Evolutionary conservation across 2,329 filamentous ascomycete species (phyloP).

Genomic region (Colletotrichum sp.): DNA sequence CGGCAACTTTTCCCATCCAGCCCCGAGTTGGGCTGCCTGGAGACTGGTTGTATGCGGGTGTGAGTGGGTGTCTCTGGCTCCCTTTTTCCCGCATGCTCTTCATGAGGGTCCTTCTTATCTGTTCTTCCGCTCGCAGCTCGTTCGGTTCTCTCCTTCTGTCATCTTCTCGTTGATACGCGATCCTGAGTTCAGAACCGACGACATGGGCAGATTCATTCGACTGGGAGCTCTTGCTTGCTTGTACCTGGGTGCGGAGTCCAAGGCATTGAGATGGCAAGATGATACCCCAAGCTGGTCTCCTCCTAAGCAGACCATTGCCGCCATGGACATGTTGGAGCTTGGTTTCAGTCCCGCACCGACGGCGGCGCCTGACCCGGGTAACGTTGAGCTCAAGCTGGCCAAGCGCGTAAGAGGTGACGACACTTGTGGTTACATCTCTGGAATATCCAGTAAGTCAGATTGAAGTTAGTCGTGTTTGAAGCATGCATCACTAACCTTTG

Average conservation of each 20-base stretch:
- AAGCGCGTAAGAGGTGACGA: conserved; percentile 30
- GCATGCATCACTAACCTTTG: not conserved
- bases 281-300: conserved; percentile 27
- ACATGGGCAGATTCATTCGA: conserved; percentile 26
- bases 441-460: conserved; percentile 25
- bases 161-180: not conserved
- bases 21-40: not conserved
- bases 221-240: conserved; percentile 26
- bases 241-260: conserved; percentile 23
- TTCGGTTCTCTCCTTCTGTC: not conserved
- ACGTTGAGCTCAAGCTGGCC: conserved; percentile 13
- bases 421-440: conserved; percentile 36
- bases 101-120: not conserved
- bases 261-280: conserved; percentile 28
- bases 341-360: conserved; percentile 18
- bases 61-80: not conserved
- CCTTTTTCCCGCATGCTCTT: not conserved
- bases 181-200: not conserved
- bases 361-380: conserved; percentile 22
- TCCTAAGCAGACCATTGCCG: conserved; percentile 28
- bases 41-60: not conserved
- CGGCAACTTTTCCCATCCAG: conserved; percentile 3
- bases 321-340: conserved; percentile 24
- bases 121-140: not conserved
- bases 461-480: no score